Evolutionary conservation across 352 stramenopile species (phyloP).

Genomic region (Pythium biforme): DNA sequence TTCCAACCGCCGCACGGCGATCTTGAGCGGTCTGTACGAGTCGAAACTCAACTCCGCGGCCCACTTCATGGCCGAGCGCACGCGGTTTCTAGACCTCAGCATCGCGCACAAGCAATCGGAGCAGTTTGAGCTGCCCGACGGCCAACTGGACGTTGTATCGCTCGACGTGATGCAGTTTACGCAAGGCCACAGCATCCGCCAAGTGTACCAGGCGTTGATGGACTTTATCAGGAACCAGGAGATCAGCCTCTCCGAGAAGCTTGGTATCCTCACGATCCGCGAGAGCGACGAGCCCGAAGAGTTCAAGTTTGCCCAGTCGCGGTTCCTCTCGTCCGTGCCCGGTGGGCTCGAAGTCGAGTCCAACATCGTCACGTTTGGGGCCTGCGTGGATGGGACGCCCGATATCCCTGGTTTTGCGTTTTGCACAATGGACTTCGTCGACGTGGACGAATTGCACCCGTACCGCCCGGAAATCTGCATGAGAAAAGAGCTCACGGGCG

Average conservation of each 20-base stretch:
- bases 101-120: slow-evolving; percentile 9
- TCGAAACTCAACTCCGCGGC: background rate
- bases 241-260: slow-evolving; percentile 21
- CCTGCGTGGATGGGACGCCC: background rate
- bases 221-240: slow-evolving; percentile 20
- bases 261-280: slow-evolving; percentile 19
- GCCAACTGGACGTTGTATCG: background rate
- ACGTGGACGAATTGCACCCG: slow-evolving; percentile 22
- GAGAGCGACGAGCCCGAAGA: slow-evolving; percentile 19
- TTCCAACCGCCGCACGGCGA: background rate
- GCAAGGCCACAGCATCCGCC: slow-evolving; percentile 8
- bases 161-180: slow-evolving; percentile 21
- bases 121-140: slow-evolving; percentile 9
- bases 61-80: slow-evolving; percentile 15
- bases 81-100: slow-evolving; percentile 1
- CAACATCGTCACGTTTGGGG: slow-evolving; percentile 14
- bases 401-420: background rate
- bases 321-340: slow-evolving; percentile 10
- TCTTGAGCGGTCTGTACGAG: background rate
- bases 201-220: slow-evolving; percentile 23
- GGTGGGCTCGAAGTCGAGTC: slow-evolving; percentile 19
- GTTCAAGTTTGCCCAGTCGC: slow-evolving; percentile 6
- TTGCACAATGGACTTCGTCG: slow-evolving; percentile 7
- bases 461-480: slow-evolving; percentile 8
- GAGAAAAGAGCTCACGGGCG: slow-evolving; percentile 2